Base-by-base conservation (phyloP, 2,329 filamentous ascomycete genomes). In the Penicillium thymicola region DNA sequence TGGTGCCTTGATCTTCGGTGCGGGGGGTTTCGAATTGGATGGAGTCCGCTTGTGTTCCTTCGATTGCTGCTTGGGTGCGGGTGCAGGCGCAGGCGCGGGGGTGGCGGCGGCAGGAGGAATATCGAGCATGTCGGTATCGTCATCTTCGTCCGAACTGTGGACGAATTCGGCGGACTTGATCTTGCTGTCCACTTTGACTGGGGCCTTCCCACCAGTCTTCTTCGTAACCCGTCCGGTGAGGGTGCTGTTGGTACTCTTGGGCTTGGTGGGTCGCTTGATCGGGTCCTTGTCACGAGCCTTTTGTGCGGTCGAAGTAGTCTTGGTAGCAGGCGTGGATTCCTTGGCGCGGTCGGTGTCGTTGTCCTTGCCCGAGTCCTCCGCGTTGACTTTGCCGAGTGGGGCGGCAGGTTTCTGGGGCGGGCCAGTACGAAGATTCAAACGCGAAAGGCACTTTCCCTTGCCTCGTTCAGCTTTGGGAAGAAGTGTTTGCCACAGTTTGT, bases 401-500 rank as follows among this genome's bases (percentile, higher is more conserved):
- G 45, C 23, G 14, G 16, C 44, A 13, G 27, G 40, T 37, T 55
- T 55, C 37, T 49, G 52, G n/a, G 54, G 32, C 2, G 54, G 54
- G 10, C 47, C 47, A 27, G 54, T 55, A 48, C 65, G 68, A 37
- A 85, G 76, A 57, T 85, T 81, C 57, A 86, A 77, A 54, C 80
- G 81, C 41, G 85, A 87, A 32, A 87, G 72, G 38, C 79, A 77
- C 59, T 82, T 85, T 47, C 85, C 85, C 66, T 86, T 85, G 43
- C 82, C 82, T 60, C 85, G 79, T 65, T 87, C 84, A 48, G 83
- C 79, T 64, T 79, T 79, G 8, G 83, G 83, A 54, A 87, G 76
- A 57, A 88, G 74, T 61, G 77, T 77, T 71, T 88, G 84, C 85
- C 85, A 88, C 21, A 84, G 72, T 65, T 81, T 81, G 65, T 87